Percentiles rank a stretch among this genome's conserved stretches.
Conservation (phyloP, 192 early-diverging fungal species). For the Haplosporangium gracile region DNA sequence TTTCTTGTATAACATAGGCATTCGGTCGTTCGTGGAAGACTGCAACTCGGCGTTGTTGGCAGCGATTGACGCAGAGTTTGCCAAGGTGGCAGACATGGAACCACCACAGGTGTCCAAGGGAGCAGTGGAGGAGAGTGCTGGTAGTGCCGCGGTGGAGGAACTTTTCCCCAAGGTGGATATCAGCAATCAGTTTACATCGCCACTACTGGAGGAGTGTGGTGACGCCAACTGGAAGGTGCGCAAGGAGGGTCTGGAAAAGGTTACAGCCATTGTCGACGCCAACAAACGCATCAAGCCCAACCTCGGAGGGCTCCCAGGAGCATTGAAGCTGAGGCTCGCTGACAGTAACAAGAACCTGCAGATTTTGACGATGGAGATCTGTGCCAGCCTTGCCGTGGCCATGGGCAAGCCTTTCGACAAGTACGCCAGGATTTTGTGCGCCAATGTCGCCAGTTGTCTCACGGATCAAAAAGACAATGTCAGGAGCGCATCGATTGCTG, state of each 20-base stretch:
- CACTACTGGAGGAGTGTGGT: constrained; percentile 76
- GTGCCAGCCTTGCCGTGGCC: constrained; percentile 79
- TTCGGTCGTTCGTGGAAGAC: constrained; percentile 90
- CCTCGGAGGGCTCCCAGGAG: constrained; percentile 81
- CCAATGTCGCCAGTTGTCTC: constrained; percentile 79
- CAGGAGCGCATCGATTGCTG: constrained; percentile 78
- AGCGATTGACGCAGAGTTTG: constrained; percentile 93
- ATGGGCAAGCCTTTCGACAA: constrained; percentile 91
- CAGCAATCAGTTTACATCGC: constrained; percentile 66
- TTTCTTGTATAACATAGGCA: constrained; percentile 61
- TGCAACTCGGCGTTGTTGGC: constrained; percentile 86
- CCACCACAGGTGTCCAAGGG: constrained; percentile 76
- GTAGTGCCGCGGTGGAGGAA: constrained; percentile 79
- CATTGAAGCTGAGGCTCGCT: constrained; percentile 85
- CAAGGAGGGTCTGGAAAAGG: constrained; percentile 91
- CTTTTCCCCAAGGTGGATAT: constrained; percentile 93
- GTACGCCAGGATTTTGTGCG: constrained; percentile 76
- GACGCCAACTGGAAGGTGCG: constrained; percentile 95
- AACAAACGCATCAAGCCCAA: constrained; percentile 89
- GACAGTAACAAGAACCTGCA: constrained; percentile 95
- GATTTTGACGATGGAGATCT: constrained; percentile 84
- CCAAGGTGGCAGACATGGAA: constrained; percentile 80
- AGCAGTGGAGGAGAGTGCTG: constrained; percentile 38
- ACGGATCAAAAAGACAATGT: constrained; percentile 94
- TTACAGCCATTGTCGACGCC: constrained; percentile 81